phyloP scores from a whole-genome alignment of 2,329 filamentous ascomycete genomes.

The Cryphonectria nitschkei region DNA sequence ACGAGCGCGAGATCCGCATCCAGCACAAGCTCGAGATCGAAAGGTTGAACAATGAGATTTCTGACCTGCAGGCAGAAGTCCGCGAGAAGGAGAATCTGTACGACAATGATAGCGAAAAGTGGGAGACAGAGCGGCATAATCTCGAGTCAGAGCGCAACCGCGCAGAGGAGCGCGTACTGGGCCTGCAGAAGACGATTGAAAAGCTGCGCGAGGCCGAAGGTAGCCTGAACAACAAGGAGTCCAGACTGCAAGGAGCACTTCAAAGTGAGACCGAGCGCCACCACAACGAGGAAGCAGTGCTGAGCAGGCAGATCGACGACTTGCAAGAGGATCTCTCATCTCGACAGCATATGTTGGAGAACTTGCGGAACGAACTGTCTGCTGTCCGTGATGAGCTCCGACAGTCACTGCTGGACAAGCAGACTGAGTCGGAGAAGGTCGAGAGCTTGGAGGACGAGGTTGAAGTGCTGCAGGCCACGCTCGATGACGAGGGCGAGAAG shows the following conservation, averaged over 20 bases:
- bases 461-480: conserved; percentile 69
- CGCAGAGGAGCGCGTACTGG: conserved; percentile 68
- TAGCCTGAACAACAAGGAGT: conserved; percentile 68
- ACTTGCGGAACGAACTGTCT: conserved; percentile 68
- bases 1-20: conserved; percentile 61
- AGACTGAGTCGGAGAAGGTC: conserved; percentile 65
- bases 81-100: conserved; percentile 72
- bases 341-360: conserved; percentile 67
- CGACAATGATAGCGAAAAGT: conserved; percentile 72
- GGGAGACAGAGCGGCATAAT: conserved; percentile 68
- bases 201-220: conserved; percentile 70
- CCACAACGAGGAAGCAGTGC: conserved; percentile 68
- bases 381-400: conserved; percentile 70
- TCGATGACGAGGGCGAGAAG: conserved; percentile 68
- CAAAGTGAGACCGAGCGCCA: conserved; percentile 74
- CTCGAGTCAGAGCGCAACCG: conserved; percentile 68
- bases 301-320: conserved; percentile 75
- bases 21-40: conserved; percentile 60
- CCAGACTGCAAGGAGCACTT: conserved; percentile 68
- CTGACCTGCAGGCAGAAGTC: conserved; percentile 64
- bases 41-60: conserved; percentile 61
- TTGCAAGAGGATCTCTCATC: conserved; percentile 72
- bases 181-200: conserved; percentile 72
- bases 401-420: conserved; percentile 66
- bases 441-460: conserved; percentile 75